These are phyloP conservation scores for Hericium rajendrae DNA, from an alignment of 768 basidiomycete genomes.

Conservation along the genomic window DNA sequence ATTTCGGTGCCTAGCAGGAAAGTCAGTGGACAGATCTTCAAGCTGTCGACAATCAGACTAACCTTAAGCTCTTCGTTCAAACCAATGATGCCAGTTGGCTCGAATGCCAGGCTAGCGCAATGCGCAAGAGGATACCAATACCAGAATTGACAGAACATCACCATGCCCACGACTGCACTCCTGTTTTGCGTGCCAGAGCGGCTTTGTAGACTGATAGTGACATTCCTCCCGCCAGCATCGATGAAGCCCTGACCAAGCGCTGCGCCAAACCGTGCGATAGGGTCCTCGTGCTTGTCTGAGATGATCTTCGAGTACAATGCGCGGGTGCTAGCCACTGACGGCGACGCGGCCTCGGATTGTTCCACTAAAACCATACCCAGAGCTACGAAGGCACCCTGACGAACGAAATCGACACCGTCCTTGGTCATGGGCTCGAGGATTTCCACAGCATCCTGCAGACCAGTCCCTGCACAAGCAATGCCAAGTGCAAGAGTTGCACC, in stretches of 20 bases:
- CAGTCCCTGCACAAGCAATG: conserved; percentile 95
- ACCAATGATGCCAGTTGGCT: conserved; percentile 92
- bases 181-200: conserved; percentile 90
- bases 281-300: conserved; percentile 95
- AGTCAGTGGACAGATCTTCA: conserved; percentile 6
- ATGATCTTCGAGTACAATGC: conserved; percentile 85
- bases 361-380: conserved; percentile 96
- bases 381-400: conserved; percentile 93
- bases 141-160: conserved; percentile 98
- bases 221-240: conserved; percentile 95
- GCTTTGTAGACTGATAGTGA: conserved; percentile 88
- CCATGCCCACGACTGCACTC: conserved; percentile 95
- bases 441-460: conserved; percentile 92
- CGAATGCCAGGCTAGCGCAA: conserved; percentile 85
- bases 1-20: conserved; percentile 67
- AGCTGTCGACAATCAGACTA: conserved; percentile 11
- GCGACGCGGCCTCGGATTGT: conserved; percentile 84
- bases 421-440: conserved; percentile 98
- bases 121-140: conserved; percentile 99
- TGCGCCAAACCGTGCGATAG: conserved; percentile 97
- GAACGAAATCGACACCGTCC: conserved; percentile 96
- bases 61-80: conserved; percentile 82
- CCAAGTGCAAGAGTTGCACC: conserved; percentile 95
- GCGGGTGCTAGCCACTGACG: conserved; percentile 72
- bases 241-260: conserved; percentile 94